A percentile compares a stretch with the other conserved stretches of the same genome.
These are phyloP conservation scores for Centaurea solstitialis DNA, from an alignment of 129 eudicot genomes.

Conservation along the genomic window DNA sequence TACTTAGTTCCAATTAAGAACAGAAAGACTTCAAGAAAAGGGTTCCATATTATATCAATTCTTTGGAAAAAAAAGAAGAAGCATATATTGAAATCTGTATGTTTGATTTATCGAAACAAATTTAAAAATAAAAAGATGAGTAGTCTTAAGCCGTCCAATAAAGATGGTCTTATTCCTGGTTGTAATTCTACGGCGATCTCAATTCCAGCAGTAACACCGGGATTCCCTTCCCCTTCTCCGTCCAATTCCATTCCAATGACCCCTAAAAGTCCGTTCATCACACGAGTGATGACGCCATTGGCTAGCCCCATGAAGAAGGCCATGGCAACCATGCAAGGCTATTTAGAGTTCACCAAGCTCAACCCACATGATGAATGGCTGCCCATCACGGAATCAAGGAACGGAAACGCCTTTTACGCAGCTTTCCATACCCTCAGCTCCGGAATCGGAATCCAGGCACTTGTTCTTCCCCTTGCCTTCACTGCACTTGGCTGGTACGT, in stretches of 20 bases:
- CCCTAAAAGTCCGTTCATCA: conserved; percentile 47
- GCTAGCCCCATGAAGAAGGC: conserved; percentile 72
- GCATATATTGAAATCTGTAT: not conserved
- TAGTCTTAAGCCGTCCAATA: conserved; percentile 7
- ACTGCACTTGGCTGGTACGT: conserved; percentile 72
- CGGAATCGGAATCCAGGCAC: conserved; percentile 80
- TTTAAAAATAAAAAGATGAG: not conserved
- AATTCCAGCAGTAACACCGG: conserved; percentile 19
- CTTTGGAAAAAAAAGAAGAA: not conserved
- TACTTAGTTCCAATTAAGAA: not conserved
- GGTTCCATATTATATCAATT: not conserved
- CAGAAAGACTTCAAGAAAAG: not conserved
- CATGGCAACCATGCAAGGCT: conserved; percentile 54
- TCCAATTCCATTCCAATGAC: conserved; percentile 40
- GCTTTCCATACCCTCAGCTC: conserved; percentile 83
- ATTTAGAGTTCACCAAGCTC: conserved; percentile 60
- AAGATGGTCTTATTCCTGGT: not conserved
- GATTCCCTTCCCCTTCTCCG: conserved; percentile 33
- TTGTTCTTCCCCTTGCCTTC: conserved; percentile 82
- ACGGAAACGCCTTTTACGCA: conserved; percentile 72
- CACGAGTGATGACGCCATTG: conserved; percentile 55
- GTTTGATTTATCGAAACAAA: not conserved
- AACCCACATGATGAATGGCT: conserved; percentile 91
- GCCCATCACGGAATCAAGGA: conserved; percentile 82
- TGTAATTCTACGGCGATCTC: conserved; percentile 9